Base-by-base conservation (phyloP, 176 grass and related monocot genomes). In the Rhipidocladum racemiflorum region DNA sequence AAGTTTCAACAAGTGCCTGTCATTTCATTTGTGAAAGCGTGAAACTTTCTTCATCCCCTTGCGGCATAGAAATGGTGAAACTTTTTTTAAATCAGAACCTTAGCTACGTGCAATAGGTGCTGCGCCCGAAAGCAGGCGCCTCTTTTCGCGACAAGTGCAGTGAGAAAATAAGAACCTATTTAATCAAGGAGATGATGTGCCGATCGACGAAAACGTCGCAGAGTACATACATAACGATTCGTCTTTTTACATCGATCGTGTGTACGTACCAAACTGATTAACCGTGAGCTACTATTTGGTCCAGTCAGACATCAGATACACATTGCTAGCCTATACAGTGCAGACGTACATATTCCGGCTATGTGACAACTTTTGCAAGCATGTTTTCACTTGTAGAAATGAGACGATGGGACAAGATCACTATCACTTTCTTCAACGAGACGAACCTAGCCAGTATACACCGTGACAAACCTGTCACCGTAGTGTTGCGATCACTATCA, bases 131-230 rank as follows among this genome's bases (percentile, higher is more conserved):
- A 44, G 56, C 32, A 16, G 56, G 10, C 35, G 35, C 77, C 44
- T 78, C 32, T 79, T 71, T 85, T 62, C 11, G 9, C 23, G 57
- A 51, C 43, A 42, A 43, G 8, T 76, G 82, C 54, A 56, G 77
- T 70, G 51, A 76, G 77, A 85, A 89, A 85, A 79, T 84, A 68
- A 54, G n/a, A n/a, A n/a, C n/a, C n/a, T n/a, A n/a, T n/a, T n/a
- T n/a, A n/a, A n/a, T n/a, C n/a, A n/a, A n/a, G n/a, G n/a, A n/a
- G n/a, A n/a, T n/a, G 74, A 35, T 2, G 21, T n/a, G n/a, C n/a
- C n/a, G n/a, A n/a, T 7, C 65, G 46, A 25, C 1, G 65, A 75
- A 72, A 84, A 60, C 49, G 75, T 84, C 87, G 75, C 81, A 88
- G 84, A 84, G 87, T 71, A 79, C 35, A 42, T 64, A 79, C 27